These are phyloP conservation scores for Garcia nutans DNA, from an alignment of 345 rosid genomes.

Conservation along the genomic window DNA sequence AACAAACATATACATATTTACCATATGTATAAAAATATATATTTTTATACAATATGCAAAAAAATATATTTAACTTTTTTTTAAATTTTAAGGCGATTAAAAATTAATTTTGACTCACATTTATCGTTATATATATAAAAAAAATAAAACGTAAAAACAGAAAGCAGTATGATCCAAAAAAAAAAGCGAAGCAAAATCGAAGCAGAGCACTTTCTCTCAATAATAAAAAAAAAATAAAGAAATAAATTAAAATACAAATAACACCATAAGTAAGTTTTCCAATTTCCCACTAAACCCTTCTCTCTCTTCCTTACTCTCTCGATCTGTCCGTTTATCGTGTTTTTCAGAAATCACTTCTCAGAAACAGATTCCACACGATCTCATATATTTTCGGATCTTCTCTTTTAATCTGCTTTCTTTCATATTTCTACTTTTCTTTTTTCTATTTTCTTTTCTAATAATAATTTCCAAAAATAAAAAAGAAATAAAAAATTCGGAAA, in stretches of 20 bases:
- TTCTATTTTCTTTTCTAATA: background rate
- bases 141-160: too few species aligned
- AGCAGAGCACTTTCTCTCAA: too few species aligned
- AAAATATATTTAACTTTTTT: too few species aligned
- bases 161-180: too few species aligned
- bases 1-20: too few species aligned
- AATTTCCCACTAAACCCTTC: background rate
- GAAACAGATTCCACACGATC: conserved; percentile 10
- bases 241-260: background rate
- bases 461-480: background rate
- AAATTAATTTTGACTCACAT: too few species aligned
- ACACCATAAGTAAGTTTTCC: background rate
- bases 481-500: background rate
- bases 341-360: background rate
- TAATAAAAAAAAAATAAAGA: too few species aligned
- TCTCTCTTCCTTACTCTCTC: conserved; percentile 9
- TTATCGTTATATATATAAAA: too few species aligned
- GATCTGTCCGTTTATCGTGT: conserved; percentile 1
- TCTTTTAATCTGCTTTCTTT: conserved; percentile 7
- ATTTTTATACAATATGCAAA: too few species aligned
- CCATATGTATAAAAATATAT: too few species aligned
- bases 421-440: background rate
- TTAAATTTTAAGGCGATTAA: too few species aligned
- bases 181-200: too few species aligned
- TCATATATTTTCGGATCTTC: conserved; percentile 23